Base-by-base conservation (phyloP, 257 asterid genomes). In the Salvia rosmarinus region DNA sequence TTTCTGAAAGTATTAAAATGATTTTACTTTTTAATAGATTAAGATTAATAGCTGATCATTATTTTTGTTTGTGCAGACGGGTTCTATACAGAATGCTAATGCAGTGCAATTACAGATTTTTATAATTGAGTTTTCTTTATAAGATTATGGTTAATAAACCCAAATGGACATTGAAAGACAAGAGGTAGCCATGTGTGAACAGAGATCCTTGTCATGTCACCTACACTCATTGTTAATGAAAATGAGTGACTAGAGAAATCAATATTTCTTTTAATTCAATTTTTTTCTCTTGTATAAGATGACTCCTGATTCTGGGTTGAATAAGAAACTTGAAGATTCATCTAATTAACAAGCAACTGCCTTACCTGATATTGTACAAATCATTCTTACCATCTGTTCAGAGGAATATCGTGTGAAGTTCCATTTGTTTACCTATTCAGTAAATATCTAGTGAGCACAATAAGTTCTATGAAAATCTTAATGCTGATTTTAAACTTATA, bases 251-350 rank as follows among this genome's bases (percentile, higher is more conserved):
- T 13, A 58, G n/a, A 14, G 37, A 55, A 20, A 23, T 69, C n/a
- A 39, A 9, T 39, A 54, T 37, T 20, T 37, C 64, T 40, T 39
- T 23, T 6, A 8, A 54, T 28, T 43, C 3, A 3, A 25, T 25
- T 16, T 3, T 17, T 68, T 20, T 54, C n/a, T 21, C 13, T 4
- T 19, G 4, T 9, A 9, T 34, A 67, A 70, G 79, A 85, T 83
- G 39, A 11, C 21, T 23, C 25, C 37, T 17, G 43, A 58, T 68
- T 68, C 43, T 55, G 66, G 12, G 42, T 44, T 70, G 42, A 23
- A 70, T 42, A 9, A 39, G 23, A 2, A 30, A 44, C 39, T 5
- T 4, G 11, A 60, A 13, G 10, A 17, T 46, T 28, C 16, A 43
- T 25, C 58, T 4, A 35, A 9, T 14, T 37, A 7, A 9, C 30